Conservation (phyloP, 768 basidiomycete genomes). For the Kwoniella shandongensis region DNA sequence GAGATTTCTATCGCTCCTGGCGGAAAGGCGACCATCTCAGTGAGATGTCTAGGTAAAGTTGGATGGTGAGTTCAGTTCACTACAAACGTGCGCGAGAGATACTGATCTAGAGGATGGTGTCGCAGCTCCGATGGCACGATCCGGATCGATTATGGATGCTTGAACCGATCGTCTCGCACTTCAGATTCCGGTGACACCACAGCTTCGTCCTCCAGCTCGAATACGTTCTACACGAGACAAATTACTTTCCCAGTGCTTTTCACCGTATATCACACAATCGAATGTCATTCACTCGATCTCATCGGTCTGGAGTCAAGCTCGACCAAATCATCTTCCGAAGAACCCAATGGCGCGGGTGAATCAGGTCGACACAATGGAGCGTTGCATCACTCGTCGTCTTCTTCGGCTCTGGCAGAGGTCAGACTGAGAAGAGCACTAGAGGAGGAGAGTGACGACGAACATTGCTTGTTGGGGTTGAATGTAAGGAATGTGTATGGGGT, state of each 20-base stretch:
- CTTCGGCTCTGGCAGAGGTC: conserved; percentile 2
- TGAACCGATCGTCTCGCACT: conserved; percentile 52
- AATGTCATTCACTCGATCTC: conserved; percentile 79
- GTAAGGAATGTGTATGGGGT: conserved; percentile 88
- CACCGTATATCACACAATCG: conserved; percentile 93
- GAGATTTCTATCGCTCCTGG: conserved; percentile 65
- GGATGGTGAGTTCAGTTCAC: conserved; percentile 68
- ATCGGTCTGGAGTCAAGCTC: conserved; percentile 59
- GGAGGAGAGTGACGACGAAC: conserved; percentile 60
- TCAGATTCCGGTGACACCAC: neutral
- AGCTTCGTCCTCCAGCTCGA: neutral
- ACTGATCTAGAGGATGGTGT: conserved; percentile 18
- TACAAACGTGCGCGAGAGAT: neutral
- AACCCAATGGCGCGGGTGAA: neutral
- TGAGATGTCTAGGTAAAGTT: conserved; percentile 82
- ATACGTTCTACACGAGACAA: conserved; percentile 78
- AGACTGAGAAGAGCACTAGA: conserved; percentile 27
- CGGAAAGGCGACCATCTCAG: conserved; percentile 65
- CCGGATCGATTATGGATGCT: conserved; percentile 77
- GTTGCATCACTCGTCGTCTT: neutral
- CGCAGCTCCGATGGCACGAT: conserved; percentile 76
- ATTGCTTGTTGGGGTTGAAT: conserved; percentile 86
- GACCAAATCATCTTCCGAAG: neutral
- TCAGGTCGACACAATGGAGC: no score
- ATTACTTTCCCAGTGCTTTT: conserved; percentile 83